Evolutionary conservation across 768 basidiomycete genomes (phyloP).

Genomic region (Macrocybe gigantea): DNA sequence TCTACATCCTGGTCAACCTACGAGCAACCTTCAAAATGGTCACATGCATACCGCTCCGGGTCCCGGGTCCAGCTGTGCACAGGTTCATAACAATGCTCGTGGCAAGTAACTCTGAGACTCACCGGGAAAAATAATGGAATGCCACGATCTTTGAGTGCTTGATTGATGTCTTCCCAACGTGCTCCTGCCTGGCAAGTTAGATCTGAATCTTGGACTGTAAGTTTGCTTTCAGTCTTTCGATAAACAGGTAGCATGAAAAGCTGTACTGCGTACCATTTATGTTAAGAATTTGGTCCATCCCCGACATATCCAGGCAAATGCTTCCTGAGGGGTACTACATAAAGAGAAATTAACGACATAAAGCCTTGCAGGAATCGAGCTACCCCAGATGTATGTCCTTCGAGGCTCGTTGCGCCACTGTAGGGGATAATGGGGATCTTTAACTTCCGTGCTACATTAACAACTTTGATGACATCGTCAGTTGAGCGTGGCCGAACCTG

Average conservation of each 20-base stretch:
- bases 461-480: conserved; percentile 76
- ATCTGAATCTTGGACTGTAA: conserved; percentile 63
- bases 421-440: conserved; percentile 75
- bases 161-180: conserved; percentile 77
- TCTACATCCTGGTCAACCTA: conserved; percentile 28
- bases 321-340: conserved; percentile 47
- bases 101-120: conserved; percentile 12
- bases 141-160: conserved; percentile 55
- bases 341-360: conserved; percentile 2
- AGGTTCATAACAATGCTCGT: not conserved
- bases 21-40: not conserved
- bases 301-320: conserved; percentile 77
- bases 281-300: conserved; percentile 76
- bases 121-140: conserved; percentile 88
- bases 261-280: conserved; percentile 51
- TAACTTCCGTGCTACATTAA: conserved; percentile 71
- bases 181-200: conserved; percentile 72
- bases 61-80: conserved; percentile 58
- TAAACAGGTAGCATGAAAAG: not conserved
- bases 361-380: conserved; percentile 12
- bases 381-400: conserved; percentile 82
- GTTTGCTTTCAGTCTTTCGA: not conserved
- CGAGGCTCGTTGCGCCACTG: conserved; percentile 81
- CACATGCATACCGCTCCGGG: conserved; percentile 56
- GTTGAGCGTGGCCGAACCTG: conserved; percentile 61